phyloP scores from a whole-genome alignment of 2,329 filamentous ascomycete species.

The Nannizziopsis arthrosporioides region DNA sequence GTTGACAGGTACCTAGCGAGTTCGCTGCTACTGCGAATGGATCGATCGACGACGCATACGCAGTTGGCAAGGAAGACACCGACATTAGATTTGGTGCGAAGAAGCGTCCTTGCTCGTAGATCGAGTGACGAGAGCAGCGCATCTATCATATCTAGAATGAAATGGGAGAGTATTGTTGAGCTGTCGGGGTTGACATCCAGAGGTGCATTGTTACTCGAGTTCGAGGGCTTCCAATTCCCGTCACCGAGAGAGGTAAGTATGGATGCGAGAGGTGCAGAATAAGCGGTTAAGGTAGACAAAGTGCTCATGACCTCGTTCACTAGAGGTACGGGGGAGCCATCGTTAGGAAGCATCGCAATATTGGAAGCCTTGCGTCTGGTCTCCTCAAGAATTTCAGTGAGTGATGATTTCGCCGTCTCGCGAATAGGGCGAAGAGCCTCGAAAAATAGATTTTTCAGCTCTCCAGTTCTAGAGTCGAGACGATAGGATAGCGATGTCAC shows the following conservation, averaged over 20 bases:
- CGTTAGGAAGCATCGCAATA: conserved; percentile 58
- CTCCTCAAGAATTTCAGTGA: conserved; percentile 74
- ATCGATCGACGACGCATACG: conserved; percentile 69
- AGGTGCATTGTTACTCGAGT: conserved; percentile 53
- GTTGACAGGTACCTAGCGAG: conserved; percentile 56
- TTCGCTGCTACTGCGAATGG: conserved; percentile 64
- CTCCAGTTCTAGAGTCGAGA: conserved; percentile 70
- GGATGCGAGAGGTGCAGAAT: conserved; percentile 71
- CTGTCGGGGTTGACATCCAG: conserved; percentile 87
- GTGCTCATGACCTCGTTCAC: conserved; percentile 77
- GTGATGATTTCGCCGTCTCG: conserved; percentile 79
- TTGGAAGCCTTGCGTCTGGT: conserved; percentile 57
- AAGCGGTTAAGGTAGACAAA: conserved; percentile 75
- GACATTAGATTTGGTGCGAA: conserved; percentile 65
- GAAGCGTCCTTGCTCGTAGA: conserved; percentile 56
- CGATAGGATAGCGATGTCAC: conserved; percentile 67
- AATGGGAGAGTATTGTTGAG: conserved; percentile 75
- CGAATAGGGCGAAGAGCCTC: conserved; percentile 80
- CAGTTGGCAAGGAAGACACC: conserved; percentile 90
- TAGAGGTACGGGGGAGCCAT: conserved; percentile 66
- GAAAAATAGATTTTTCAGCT: conserved; percentile 70
- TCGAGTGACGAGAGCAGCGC: conserved; percentile 64
- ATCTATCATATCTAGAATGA: conserved; percentile 81
- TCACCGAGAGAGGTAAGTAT: conserved; percentile 89
- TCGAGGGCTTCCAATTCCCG: conserved; percentile 66